phyloP scores from a whole-genome alignment of 352 stramenopile genomes.

The Phytopythium mirpurense region DNA sequence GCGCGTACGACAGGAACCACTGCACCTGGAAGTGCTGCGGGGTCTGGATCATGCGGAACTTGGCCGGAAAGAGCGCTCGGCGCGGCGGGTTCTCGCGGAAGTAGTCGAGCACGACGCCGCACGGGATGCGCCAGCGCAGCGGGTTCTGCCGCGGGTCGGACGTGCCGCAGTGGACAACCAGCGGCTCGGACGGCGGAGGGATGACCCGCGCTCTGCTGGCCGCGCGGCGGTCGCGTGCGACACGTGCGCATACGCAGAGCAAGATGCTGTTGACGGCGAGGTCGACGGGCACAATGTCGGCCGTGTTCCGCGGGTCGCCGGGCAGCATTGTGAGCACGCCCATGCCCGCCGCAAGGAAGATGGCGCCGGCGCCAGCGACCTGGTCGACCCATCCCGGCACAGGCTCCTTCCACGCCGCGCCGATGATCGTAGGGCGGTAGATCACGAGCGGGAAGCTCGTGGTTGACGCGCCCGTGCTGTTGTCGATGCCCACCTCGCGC shows the following conservation, averaged over 20 bases:
- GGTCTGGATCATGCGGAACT: constrained; percentile 77
- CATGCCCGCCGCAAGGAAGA: constrained; percentile 74
- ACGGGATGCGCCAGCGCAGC: constrained; percentile 73
- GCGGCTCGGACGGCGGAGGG: constrained; percentile 17
- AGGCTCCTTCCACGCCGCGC: constrained; percentile 82
- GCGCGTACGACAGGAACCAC: constrained; percentile 75
- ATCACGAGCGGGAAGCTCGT: constrained; percentile 59
- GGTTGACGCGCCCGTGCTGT: neutral
- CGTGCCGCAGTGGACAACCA: constrained; percentile 73
- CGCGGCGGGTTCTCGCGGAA: constrained; percentile 64
- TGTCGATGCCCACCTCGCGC: constrained; percentile 25
- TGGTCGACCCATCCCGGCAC: constrained; percentile 82
- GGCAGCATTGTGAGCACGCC: constrained; percentile 81
- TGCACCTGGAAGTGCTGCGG: constrained; percentile 80
- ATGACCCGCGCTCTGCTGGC: neutral
- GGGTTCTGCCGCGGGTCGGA: constrained; percentile 75
- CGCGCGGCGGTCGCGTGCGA: constrained; percentile 9
- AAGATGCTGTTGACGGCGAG: constrained; percentile 76
- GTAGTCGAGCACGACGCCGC: constrained; percentile 52
- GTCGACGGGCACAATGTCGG: constrained; percentile 81
- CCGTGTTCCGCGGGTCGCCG: constrained; percentile 70
- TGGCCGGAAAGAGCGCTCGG: constrained; percentile 42
- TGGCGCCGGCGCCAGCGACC: constrained; percentile 67
- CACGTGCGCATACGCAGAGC: constrained; percentile 37
- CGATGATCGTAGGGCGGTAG: constrained; percentile 83